Conservation (phyloP, 2,329 filamentous ascomycete species). For the Didymella pomorum region DNA sequence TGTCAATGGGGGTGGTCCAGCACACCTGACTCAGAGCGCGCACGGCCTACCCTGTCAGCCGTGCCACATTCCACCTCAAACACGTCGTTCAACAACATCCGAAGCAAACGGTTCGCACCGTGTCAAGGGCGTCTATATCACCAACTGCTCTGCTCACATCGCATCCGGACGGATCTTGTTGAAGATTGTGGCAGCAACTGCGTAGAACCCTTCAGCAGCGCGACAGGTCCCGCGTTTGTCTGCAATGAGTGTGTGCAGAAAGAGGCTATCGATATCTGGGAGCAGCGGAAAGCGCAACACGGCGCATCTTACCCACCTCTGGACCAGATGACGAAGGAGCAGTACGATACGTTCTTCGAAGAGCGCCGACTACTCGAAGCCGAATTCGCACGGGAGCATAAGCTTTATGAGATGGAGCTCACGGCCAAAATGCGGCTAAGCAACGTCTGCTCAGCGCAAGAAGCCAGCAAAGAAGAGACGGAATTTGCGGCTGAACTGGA, state of each 20-base stretch:
- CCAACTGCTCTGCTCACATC: conserved; percentile 47
- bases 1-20: conserved; percentile 48
- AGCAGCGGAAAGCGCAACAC: conserved; percentile 37
- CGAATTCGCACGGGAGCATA: conserved; percentile 38
- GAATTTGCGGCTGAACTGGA: conserved; percentile 45
- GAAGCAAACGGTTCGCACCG: conserved; percentile 42
- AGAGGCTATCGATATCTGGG: conserved; percentile 40
- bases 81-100: conserved; percentile 31
- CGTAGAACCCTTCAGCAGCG: conserved; percentile 37
- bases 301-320: conserved; percentile 39
- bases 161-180: conserved; percentile 47
- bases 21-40: conserved; percentile 28
- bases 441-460: conserved; percentile 40
- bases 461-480: conserved; percentile 43
- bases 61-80: conserved; percentile 18
- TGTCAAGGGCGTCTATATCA: conserved; percentile 49
- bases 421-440: conserved; percentile 37
- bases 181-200: conserved; percentile 49
- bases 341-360: conserved; percentile 45
- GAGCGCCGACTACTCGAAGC: conserved; percentile 41
- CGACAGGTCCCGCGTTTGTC: conserved; percentile 34
- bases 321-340: conserved; percentile 41
- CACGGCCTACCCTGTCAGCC: conserved; percentile 21
- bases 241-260: conserved; percentile 46
- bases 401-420: conserved; percentile 38